These are phyloP conservation scores for Calocybe gambosa DNA, from an alignment of 1,284 basidiomycete genomes.

Conservation along the genomic window DNA sequence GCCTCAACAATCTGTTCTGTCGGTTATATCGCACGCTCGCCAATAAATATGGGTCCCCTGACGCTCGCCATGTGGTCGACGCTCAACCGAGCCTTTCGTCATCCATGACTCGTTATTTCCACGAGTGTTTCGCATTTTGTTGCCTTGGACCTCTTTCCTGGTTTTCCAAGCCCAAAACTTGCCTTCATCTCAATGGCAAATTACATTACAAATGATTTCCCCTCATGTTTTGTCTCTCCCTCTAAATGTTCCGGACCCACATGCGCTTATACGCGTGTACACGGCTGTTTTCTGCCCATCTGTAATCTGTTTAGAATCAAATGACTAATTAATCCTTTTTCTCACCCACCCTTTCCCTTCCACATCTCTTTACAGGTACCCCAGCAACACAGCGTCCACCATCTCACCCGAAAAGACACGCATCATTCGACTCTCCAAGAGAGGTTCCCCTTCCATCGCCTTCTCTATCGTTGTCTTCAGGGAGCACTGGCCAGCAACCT, in stretches of 20 bases:
- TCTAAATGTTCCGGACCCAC: conserved; percentile 6
- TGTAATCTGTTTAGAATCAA: conserved; percentile 7
- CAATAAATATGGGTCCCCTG: background rate
- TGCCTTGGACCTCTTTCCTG: background rate
- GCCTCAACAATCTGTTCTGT: too few relatives aligned
- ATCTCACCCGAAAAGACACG: conserved; percentile 20
- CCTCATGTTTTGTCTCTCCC: background rate
- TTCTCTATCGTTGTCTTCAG: conserved; percentile 9
- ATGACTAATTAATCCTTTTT: conserved; percentile 11
- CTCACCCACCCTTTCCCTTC: background rate
- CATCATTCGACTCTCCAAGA: conserved; percentile 24
- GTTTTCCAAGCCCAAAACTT: background rate
- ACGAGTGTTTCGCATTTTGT: background rate
- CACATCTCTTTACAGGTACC: conserved; percentile 1
- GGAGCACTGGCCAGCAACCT: background rate
- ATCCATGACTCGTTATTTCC: conserved; percentile 1
- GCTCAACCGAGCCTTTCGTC: background rate
- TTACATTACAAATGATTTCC: too few relatives aligned
- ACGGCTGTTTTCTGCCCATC: background rate
- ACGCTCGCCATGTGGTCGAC: background rate
- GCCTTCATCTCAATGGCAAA: too few relatives aligned
- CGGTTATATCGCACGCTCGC: background rate
- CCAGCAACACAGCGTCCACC: conserved; percentile 11
- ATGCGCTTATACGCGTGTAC: conserved; percentile 10
- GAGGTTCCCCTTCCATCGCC: conserved; percentile 27